Percentiles rank a stretch among this genome's conserved stretches.
These are phyloP conservation scores for Tilletia walkeri DNA, from an alignment of 1,284 basidiomycete species.

Conservation along the genomic window DNA sequence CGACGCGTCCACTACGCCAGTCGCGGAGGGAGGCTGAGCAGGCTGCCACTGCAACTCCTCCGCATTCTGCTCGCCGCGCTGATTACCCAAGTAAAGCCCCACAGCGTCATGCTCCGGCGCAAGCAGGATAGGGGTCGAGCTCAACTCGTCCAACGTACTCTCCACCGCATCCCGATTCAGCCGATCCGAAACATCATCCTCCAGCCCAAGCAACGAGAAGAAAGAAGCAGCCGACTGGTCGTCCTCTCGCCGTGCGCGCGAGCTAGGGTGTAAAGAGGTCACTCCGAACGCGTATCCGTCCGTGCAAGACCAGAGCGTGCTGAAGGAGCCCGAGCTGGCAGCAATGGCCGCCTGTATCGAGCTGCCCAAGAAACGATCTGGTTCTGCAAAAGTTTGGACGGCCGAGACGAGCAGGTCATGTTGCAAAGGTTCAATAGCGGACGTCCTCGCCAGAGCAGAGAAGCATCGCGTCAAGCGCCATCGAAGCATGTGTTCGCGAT, in stretches of 20 bases:
- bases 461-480: conserved; percentile 88
- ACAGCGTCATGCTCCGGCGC: conserved; percentile 84
- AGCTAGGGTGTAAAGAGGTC: conserved; percentile 63
- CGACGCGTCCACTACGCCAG: conserved; percentile 82
- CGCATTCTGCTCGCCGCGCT: conserved; percentile 20
- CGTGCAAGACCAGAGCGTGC: conserved; percentile 76
- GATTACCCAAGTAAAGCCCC: conserved; percentile 63
- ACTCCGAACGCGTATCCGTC: conserved; percentile 93
- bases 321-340: conserved; percentile 79
- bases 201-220: conserved; percentile 7
- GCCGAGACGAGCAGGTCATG: conserved; percentile 76
- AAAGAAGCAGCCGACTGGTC: conserved; percentile 20
- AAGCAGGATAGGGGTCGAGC: conserved; percentile 75
- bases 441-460: conserved; percentile 72
- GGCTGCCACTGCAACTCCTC: conserved; percentile 66
- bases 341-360: conserved; percentile 89
- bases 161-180: conserved; percentile 77
- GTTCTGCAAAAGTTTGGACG: conserved; percentile 80
- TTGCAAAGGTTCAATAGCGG: conserved; percentile 77
- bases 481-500: conserved; percentile 78
- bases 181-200: conserved; percentile 60
- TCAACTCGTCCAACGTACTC: conserved; percentile 71
- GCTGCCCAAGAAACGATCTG: conserved; percentile 68
- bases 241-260: conserved; percentile 44
- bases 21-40: conserved; percentile 67